Base-by-base conservation (phyloP, 306 rosid genomes). In the Sophora flavescens region DNA sequence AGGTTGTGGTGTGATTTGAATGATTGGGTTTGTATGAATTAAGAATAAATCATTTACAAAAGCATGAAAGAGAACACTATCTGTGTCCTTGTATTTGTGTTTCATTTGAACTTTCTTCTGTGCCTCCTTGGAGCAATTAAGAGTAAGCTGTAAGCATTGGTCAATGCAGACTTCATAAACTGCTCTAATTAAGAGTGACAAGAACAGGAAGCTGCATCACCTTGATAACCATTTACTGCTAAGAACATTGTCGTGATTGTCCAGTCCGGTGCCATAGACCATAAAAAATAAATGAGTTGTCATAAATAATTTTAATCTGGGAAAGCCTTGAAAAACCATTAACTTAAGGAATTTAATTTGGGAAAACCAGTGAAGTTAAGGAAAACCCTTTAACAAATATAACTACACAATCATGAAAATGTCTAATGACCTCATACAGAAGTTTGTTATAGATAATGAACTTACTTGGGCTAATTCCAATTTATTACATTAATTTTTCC, bases 21-120 rank as follows among this genome's bases (percentile, higher is more conserved):
- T 82, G 79, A 53, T 56, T 82, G 75, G 51, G 81, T 81, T 81
- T 88, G 81, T 74, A 75, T 50, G 18, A 77, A 81, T 14, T 16
- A 74, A 39, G 5, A 76, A 42, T 30, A 75, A 38, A 12, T 47
- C 16, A 26, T 56, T 63, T 58, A 6, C 70, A 15, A 63, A 51
- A 44, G 35, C 53, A 66, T 66, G 41, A 22, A 22, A 22, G 22
- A 22, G 22, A 22, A 22, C 22, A 22, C 22, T 22, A 22, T 22
- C 22, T 22, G 22, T 22, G 22, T 22, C 22, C 22, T 22, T 22
- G 22, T 22, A 22, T 22, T 22, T 22, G 22, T 57, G 13, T 28
- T 66, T 30, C 41, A 59, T 17, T 57, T 6, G 1, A 38, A 51
- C 56, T 36, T 36, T 17, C 80, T 63, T n/a, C 26, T 6, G 67